Conservation (phyloP, 2,329 filamentous ascomycete species). For the Endoconidiophora polonica region DNA sequence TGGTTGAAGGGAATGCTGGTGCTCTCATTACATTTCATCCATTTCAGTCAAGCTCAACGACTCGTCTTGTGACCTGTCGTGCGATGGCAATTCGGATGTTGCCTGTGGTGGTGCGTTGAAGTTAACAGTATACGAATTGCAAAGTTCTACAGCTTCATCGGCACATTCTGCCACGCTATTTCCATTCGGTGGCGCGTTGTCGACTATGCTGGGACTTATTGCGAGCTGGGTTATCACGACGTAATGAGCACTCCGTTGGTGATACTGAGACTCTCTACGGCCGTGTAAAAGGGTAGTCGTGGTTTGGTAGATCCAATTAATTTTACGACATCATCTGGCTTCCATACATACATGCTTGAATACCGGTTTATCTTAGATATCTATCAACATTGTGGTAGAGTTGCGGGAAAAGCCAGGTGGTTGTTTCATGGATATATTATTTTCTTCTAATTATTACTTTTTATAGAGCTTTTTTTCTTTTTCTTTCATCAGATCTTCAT, state of each 20-base stretch:
- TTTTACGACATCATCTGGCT: no score
- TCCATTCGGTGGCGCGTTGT: not conserved
- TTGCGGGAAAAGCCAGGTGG: not conserved
- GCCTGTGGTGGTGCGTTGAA: constrained; percentile 38
- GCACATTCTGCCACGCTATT: no score
- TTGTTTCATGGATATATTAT: not conserved
- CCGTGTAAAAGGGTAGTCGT: no score
- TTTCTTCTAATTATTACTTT: not conserved
- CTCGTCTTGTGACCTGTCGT: constrained; percentile 31
- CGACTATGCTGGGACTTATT: not conserved
- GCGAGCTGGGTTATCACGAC: no score
- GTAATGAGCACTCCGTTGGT: no score
- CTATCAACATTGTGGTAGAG: no score
- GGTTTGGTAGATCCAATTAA: no score
- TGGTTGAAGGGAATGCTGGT: constrained; percentile 39
- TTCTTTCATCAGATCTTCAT: not conserved
- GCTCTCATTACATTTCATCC: constrained; percentile 31
- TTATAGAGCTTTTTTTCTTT: not conserved
- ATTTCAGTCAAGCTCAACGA: constrained; percentile 31
- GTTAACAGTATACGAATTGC: constrained; percentile 27
- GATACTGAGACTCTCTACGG: no score
- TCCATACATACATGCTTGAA: no score
- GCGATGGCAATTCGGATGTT: constrained; percentile 33
- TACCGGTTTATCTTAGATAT: no score
- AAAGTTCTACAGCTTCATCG: not conserved